Percentiles rank a stretch among this genome's conserved stretches.
These are phyloP conservation scores for Lippia alba DNA, from an alignment of 305 asterid species.

Conservation along the genomic window DNA sequence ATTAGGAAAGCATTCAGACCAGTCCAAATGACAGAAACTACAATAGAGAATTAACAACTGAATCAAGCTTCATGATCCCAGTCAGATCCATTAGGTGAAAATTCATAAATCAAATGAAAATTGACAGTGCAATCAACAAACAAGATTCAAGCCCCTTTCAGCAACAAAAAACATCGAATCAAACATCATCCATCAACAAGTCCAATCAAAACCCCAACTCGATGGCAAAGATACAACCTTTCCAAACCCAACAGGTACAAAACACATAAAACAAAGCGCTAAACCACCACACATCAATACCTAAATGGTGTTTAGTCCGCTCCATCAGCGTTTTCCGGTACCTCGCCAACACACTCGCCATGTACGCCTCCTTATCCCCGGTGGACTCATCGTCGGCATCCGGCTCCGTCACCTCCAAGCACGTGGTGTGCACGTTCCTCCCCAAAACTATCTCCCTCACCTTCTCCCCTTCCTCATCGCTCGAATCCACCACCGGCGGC, in stretches of 20 bases:
- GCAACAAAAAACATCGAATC: not conserved
- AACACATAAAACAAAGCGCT: conserved; percentile 24
- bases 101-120: conserved; percentile 6
- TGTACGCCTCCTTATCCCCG: conserved; percentile 92
- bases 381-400: conserved; percentile 94
- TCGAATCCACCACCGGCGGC: conserved; percentile 43
- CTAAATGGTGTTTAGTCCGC: conserved; percentile 91
- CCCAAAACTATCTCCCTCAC: conserved; percentile 80
- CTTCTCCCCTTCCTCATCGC: conserved; percentile 35
- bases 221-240: not conserved
- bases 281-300: conserved; percentile 37
- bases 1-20: conserved; percentile 18
- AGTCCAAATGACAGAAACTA: not conserved
- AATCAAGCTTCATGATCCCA: not conserved
- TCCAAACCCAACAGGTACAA: conserved; percentile 1
- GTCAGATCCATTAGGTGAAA: conserved; percentile 22
- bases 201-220: conserved; percentile 25
- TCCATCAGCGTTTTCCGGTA: conserved; percentile 82
- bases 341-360: conserved; percentile 93
- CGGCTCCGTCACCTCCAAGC: conserved; percentile 91
- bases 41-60: conserved; percentile 16
- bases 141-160: not conserved
- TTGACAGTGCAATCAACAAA: not conserved
- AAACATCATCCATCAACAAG: conserved; percentile 4
- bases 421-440: conserved; percentile 79